Evolutionary conservation across 805 yeast genomes (phyloP).

Genomic region (Monosporozyma siamensis): DNA sequence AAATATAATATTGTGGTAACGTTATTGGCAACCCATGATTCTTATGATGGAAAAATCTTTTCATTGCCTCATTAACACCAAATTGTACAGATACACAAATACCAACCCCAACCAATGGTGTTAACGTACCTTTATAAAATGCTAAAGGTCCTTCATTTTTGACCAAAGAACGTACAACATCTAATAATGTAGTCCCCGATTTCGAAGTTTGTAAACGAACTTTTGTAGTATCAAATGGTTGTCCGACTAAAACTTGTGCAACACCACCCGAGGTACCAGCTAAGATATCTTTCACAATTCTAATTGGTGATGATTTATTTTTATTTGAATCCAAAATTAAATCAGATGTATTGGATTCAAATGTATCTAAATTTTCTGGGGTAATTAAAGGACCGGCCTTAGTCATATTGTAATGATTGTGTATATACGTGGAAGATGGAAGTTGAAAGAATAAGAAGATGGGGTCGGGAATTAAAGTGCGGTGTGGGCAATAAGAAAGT

Average conservation of each 20-base stretch:
- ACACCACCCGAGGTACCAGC: slow-evolving; percentile 96
- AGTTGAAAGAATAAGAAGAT: too few species aligned
- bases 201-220: slow-evolving; percentile 85
- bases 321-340: slow-evolving; percentile 1
- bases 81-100: slow-evolving; percentile 96
- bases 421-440: neutral
- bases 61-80: slow-evolving; percentile 91
- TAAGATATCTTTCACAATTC: slow-evolving; percentile 55
- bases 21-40: slow-evolving; percentile 32
- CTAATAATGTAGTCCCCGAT: slow-evolving; percentile 60
- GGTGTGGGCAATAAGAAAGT: neutral
- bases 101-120: slow-evolving; percentile 94
- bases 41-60: slow-evolving; percentile 47
- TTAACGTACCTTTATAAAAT: slow-evolving; percentile 86
- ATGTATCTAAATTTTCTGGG: slow-evolving; percentile 8
- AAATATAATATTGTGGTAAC: slow-evolving; percentile 58
- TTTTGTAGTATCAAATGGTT: slow-evolving; percentile 92
- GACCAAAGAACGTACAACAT: slow-evolving; percentile 63
- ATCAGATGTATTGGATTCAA: slow-evolving; percentile 4
- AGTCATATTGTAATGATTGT: slow-evolving; percentile 5
- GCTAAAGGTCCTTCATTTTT: slow-evolving; percentile 77
- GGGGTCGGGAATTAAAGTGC: neutral
- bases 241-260: slow-evolving; percentile 92
- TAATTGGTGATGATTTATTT: slow-evolving; percentile 3
- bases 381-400: slow-evolving; percentile 7